phyloP scores from a whole-genome alignment of 2,329 filamentous ascomycete genomes.

The Trichophyton benhamiae region DNA sequence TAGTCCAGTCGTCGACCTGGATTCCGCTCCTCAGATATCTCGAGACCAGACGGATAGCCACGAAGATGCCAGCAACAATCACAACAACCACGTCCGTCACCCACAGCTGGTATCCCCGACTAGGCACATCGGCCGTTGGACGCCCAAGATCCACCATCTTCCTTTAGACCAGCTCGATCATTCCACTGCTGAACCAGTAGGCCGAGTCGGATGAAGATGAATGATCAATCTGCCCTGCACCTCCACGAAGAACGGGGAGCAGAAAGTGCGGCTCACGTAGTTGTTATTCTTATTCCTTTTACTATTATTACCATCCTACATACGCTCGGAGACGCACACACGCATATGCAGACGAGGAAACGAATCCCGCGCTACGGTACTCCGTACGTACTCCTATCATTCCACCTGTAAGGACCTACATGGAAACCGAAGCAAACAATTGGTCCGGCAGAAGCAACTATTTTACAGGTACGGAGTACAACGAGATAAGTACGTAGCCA shows the following conservation, averaged over 20 bases:
- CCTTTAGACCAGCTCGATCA: background rate
- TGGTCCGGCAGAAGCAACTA: background rate
- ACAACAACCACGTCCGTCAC: slow-evolving; percentile 4
- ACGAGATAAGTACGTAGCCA: no score
- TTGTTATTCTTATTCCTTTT: background rate
- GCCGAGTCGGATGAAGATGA: no score
- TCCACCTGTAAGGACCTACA: background rate
- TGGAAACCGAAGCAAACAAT: background rate
- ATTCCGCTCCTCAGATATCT: slow-evolving; percentile 10
- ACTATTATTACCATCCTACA: no score
- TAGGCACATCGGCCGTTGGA: background rate
- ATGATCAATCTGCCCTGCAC: no score
- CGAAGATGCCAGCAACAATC: slow-evolving; percentile 8
- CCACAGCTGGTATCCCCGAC: slow-evolving; percentile 3
- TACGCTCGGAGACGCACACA: background rate
- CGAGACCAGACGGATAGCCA: slow-evolving; percentile 7
- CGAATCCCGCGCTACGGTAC: no score
- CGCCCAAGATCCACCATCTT: background rate
- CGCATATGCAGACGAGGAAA: background rate
- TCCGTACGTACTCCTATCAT: no score
- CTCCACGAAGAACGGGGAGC: no score
- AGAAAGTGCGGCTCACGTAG: background rate
- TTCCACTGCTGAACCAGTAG: background rate
- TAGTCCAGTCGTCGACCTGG: slow-evolving; percentile 9
- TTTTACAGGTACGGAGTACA: no score